Percentiles rank a stretch among this genome's conserved stretches.
Evolutionary conservation across 2,329 filamentous ascomycete species (phyloP).

Genomic region (Fusarium xylarioides): DNA sequence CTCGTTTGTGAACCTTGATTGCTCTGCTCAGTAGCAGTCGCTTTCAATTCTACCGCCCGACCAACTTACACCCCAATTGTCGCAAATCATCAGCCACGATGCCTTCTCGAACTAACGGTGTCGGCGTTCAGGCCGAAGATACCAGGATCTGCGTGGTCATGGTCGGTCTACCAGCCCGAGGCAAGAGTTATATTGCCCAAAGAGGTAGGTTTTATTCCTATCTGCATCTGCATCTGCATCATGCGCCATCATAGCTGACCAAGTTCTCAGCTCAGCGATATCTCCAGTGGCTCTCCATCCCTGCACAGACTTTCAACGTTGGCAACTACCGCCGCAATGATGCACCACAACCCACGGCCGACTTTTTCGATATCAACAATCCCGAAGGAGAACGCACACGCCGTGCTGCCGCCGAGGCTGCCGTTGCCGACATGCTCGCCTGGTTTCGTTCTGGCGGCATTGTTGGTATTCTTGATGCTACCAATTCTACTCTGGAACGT

Average conservation of each 20-base stretch:
- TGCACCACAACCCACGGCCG: constrained; percentile 88
- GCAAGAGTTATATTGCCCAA: constrained; percentile 97
- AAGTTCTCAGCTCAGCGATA: constrained; percentile 79
- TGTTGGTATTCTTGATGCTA: constrained; percentile 94
- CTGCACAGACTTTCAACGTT: constrained; percentile 95
- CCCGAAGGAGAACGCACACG: constrained; percentile 89
- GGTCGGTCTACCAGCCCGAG: constrained; percentile 94
- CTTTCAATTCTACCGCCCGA: background rate
- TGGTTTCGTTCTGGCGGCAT: constrained; percentile 88
- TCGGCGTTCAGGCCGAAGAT: constrained; percentile 89
- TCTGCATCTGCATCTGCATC: background rate
- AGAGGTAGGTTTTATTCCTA: constrained; percentile 72
- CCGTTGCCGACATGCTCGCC: constrained; percentile 89
- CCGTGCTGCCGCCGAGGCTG: constrained; percentile 87
- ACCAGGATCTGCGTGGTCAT: constrained; percentile 98
- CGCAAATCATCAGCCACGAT: constrained; percentile 44
- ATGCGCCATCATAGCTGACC: constrained; percentile 14
- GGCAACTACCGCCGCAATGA: constrained; percentile 92
- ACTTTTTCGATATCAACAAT: constrained; percentile 95
- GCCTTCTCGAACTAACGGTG: constrained; percentile 67
- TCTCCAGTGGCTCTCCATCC: constrained; percentile 94
- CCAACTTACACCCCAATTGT: background rate
- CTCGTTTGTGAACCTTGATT: constrained; percentile 17
- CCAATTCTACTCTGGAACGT: constrained; percentile 91
- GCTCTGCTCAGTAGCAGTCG: constrained; percentile 27